Conservation (phyloP, 2,329 filamentous ascomycete genomes). For the Pseudopithomyces chartarum region DNA sequence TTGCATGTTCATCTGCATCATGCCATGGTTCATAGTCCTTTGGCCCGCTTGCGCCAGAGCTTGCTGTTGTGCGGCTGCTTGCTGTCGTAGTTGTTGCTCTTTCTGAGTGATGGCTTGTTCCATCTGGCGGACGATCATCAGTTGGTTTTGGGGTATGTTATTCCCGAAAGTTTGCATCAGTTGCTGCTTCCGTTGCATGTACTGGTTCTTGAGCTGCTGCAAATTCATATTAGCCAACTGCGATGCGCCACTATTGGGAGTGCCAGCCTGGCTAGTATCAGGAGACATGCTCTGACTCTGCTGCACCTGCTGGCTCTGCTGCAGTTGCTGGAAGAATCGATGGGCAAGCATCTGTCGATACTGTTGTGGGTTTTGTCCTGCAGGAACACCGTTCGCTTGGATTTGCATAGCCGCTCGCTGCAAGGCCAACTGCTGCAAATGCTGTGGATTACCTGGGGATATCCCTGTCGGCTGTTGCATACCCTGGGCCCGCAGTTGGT, state of each 20-base stretch:
- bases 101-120: constrained; percentile 28
- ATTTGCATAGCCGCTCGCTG: constrained; percentile 39
- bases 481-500: constrained; percentile 25
- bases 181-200: constrained; percentile 29
- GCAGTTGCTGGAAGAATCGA: constrained; percentile 30
- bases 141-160: constrained; percentile 31
- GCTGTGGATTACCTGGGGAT: constrained; percentile 15
- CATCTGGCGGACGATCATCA: constrained; percentile 35
- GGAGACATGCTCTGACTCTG: constrained; percentile 29
- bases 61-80: constrained; percentile 23
- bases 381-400: constrained; percentile 37
- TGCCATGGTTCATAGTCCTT: constrained; percentile 24
- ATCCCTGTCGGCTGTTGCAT: constrained; percentile 31
- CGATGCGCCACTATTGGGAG: constrained; percentile 27
- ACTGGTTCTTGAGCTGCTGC: constrained; percentile 30
- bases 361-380: constrained; percentile 28
- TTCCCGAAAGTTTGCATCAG: constrained; percentile 28
- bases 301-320: constrained; percentile 32
- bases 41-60: constrained; percentile 19
- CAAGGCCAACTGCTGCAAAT: constrained; percentile 35
- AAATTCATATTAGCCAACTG: constrained; percentile 34
- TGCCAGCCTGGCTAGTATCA: constrained; percentile 16
- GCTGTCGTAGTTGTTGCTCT: constrained; percentile 22
- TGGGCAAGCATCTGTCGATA: constrained; percentile 36
- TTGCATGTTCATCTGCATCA: constrained; percentile 19